Evolutionary conservation across 1,139 yeast species (phyloP).

Genomic region (Blastobotrys apis): DNA sequence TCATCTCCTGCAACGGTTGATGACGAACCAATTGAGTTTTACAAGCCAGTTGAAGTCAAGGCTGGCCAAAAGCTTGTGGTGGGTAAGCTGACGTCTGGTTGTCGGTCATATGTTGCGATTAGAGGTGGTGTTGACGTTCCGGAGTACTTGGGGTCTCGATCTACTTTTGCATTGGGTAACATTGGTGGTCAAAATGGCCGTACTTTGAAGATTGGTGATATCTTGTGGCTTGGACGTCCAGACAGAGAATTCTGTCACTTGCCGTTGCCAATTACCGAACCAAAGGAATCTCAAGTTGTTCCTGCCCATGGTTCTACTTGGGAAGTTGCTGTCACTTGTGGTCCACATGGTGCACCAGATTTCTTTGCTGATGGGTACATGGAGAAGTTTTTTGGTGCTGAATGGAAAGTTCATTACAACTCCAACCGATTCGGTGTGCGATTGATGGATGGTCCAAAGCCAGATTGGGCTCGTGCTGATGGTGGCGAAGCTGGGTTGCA

Average conservation of each 20-base stretch:
- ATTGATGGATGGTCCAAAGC: slow-evolving; percentile 83
- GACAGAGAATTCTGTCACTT: slow-evolving; percentile 60
- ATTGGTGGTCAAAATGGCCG: slow-evolving; percentile 95
- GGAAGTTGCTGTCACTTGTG: slow-evolving; percentile 90
- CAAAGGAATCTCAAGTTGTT: slow-evolving; percentile 53
- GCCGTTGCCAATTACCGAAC: slow-evolving; percentile 61
- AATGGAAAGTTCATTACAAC: slow-evolving; percentile 95
- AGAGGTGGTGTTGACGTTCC: slow-evolving; percentile 94
- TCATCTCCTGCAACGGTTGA: slow-evolving; percentile 61
- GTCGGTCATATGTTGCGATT: slow-evolving; percentile 84
- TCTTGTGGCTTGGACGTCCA: slow-evolving; percentile 78
- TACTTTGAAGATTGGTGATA: slow-evolving; percentile 87
- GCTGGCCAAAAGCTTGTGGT: slow-evolving; percentile 75
- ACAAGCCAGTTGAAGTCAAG: slow-evolving; percentile 65
- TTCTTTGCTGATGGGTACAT: slow-evolving; percentile 78
- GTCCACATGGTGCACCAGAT: slow-evolving; percentile 97
- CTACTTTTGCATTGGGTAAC: slow-evolving; percentile 91
- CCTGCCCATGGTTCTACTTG: slow-evolving; percentile 60
- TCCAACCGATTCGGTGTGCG: slow-evolving; percentile 96
- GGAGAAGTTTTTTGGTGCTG: slow-evolving; percentile 63
- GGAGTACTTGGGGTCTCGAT: slow-evolving; percentile 90
- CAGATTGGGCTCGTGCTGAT: slow-evolving; percentile 92
- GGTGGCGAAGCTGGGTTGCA: slow-evolving; percentile 98
- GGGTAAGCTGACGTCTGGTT: slow-evolving; percentile 77
- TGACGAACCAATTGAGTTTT: slow-evolving; percentile 52